Percentiles rank a stretch among this genome's conserved stretches.
Conservation (phyloP, 345 rosid species). For the Limnanthes douglasii region DNA sequence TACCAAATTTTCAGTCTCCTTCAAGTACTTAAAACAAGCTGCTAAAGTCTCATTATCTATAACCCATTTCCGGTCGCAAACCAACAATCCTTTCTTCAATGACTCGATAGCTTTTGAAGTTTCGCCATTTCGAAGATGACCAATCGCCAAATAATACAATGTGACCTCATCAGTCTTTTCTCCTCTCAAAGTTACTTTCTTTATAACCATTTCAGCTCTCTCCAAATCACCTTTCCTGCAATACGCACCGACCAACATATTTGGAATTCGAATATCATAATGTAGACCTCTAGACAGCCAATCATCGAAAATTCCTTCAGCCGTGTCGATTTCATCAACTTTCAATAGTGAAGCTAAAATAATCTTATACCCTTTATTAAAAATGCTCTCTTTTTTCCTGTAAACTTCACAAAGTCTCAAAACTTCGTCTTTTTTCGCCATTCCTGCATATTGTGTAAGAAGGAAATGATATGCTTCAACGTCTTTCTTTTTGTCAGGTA, state of each 20-base stretch:
- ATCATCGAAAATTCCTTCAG: slow-evolving; percentile 20
- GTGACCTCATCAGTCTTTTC: slow-evolving; percentile 7
- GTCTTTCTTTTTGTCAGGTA: not conserved
- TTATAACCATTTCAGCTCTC: slow-evolving; percentile 15
- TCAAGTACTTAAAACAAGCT: slow-evolving; percentile 13
- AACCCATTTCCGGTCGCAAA: slow-evolving; percentile 8
- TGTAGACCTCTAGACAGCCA: slow-evolving; percentile 14
- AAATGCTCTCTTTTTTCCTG: slow-evolving; percentile 7
- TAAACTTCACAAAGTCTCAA: slow-evolving; percentile 23
- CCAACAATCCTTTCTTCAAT: slow-evolving; percentile 6
- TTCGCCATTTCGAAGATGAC: slow-evolving; percentile 10
- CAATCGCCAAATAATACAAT: slow-evolving; percentile 16
- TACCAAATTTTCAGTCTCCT: slow-evolving; percentile 8
- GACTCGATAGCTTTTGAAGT: slow-evolving; percentile 9
- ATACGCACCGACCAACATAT: slow-evolving; percentile 16
- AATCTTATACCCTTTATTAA: slow-evolving; percentile 9
- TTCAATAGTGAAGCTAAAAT: slow-evolving; percentile 16
- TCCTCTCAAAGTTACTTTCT: slow-evolving; percentile 9
- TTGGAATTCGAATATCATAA: slow-evolving; percentile 13
- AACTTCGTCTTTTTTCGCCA: slow-evolving; percentile 27
- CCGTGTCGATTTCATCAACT: slow-evolving; percentile 26
- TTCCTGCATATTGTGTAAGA: slow-evolving; percentile 14
- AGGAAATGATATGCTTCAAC: slow-evolving; percentile 9
- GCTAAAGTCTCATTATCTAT: slow-evolving; percentile 7
- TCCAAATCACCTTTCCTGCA: slow-evolving; percentile 14